Evolutionary conservation across 1,284 basidiomycete species (phyloP).

Genomic region (Gomphus bonarii): DNA sequence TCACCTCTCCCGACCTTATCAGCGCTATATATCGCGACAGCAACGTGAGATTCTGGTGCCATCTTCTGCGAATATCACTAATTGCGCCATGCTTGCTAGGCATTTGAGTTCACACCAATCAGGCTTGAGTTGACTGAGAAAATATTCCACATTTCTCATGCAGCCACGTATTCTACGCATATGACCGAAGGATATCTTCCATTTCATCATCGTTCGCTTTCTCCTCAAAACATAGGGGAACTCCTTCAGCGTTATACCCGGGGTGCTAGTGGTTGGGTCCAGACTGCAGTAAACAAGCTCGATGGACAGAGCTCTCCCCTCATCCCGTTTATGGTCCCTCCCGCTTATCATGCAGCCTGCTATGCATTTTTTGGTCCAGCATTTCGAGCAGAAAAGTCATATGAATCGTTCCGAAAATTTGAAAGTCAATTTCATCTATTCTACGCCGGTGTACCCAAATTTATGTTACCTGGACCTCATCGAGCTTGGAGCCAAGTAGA

Average conservation of each 20-base stretch:
- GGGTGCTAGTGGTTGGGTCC: background rate
- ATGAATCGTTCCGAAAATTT: slow-evolving; percentile 18
- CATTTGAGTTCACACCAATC: slow-evolving; percentile 12
- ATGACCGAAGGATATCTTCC: background rate
- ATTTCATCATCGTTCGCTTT: background rate
- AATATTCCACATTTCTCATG: background rate
- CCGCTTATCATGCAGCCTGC: slow-evolving; percentile 18
- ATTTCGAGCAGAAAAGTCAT: slow-evolving; percentile 17
- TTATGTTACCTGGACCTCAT: slow-evolving; percentile 12
- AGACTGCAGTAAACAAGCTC: background rate
- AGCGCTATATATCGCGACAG: slow-evolving; percentile 10
- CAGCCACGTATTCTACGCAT: background rate
- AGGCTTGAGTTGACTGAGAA: background rate
- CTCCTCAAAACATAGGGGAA: background rate
- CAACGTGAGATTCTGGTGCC: slow-evolving; percentile 11
- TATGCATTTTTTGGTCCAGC: slow-evolving; percentile 18
- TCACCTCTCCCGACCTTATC: slow-evolving; percentile 16
- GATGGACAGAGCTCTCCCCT: slow-evolving; percentile 8
- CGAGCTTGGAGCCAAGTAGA: slow-evolving; percentile 17
- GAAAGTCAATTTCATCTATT: slow-evolving; percentile 23
- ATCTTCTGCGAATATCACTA: background rate
- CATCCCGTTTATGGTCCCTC: slow-evolving; percentile 14
- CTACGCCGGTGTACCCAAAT: slow-evolving; percentile 16
- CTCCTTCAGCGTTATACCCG: background rate
- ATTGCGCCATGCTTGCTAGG: slow-evolving; percentile 7